Base-by-base conservation (phyloP, 192 early-diverging fungal genomes). In the Radiomyces spectabilis region DNA sequence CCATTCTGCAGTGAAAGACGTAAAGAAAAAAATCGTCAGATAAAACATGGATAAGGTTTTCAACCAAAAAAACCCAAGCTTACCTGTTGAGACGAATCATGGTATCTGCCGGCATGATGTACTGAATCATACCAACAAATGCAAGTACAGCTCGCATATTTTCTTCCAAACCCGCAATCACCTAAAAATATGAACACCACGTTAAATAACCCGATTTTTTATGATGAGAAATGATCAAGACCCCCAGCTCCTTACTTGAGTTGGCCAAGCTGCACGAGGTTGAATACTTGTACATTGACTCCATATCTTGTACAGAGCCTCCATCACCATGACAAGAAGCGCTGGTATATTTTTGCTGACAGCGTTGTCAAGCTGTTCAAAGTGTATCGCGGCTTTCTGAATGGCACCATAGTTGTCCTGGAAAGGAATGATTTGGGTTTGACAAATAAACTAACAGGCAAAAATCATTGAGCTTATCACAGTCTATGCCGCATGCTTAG, bases 111-210 rank as follows among this genome's bases (percentile, higher is more conserved):
- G 93, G 87, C 66, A 95, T 87, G 9, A 86, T 69, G 73, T 88
- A 92, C 72, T 88, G 86, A 46, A 95, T 80, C 57, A 81, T 80
- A 6, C 93, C 89, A 1, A 85, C 85, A 82, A 90, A 92, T 51
- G 87, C 76, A 68, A 88, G 81, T 22, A 95, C 34, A 1, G 82
- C 72, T 40, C 84, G 75, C n/a, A 82, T 82, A 7, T 46, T 53
- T 27, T 25, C 15, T 38, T 53, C 41, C 19, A 62, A 24, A 15
- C 10, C n/a, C 3, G 16, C 4, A 19, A 62, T n/a, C n/a, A n/a
- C n/a, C n/a, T n/a, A n/a, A n/a, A n/a, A n/a, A n/a, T n/a, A n/a
- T n/a, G n/a, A n/a, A n/a, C n/a, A n/a, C n/a, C n/a, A n/a, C n/a
- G n/a, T n/a, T n/a, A n/a, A n/a, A n/a, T n/a, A n/a, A n/a, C n/a